Base-by-base conservation (phyloP, 495 filamentous ascomycete species). In the Penicillium ochrochloron region DNA sequence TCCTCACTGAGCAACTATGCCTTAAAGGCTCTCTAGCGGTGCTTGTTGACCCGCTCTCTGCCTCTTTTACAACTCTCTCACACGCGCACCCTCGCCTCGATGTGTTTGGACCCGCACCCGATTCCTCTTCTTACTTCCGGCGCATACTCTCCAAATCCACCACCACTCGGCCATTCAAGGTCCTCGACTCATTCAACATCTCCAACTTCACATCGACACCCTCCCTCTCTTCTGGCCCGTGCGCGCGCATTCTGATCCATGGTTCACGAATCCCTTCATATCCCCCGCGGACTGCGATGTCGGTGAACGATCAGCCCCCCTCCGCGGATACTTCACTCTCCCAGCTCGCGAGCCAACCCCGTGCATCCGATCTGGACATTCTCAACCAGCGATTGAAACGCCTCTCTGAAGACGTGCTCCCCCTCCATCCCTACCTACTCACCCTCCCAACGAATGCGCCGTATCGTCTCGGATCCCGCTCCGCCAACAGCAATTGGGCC, bases 401-500 rank as follows among this genome's bases (percentile, higher is more conserved):
- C 46, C 73, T 85, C 35, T 79, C 72, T 46, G 77, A 84, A 59
- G 70, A 81, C 42, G 75, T 84, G 17, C 77, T 84, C 31, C 80
- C 83, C 19, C 64, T 73, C 14, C 76, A 81, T 50, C 83, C 83
- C 21, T 84, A 82, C 56, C 76, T 84, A 55, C 76, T 84, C 62
- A 80, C 78, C 56, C 74, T 82, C 56, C 80, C 78, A 19, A 78
- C 76, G 61, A 75, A 82, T 73, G 71, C 73, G 59, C 77, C 79
- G 59, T 80, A 79, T 64, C 76, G 73, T 58, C 74, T 78, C 21
- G 75, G 75, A 31, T 61, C 67, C 35, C 76, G 77, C 37, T 74
- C 76, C 59, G 51, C 68, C 75, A 51, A 78, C 76, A 54, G 27
- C 65, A 78, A 83, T 67, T 85, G 83, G 83, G 79, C 80, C 61